These are phyloP conservation scores for Pyrus pyrifolia DNA, from an alignment of 306 rosid species.

Conservation along the genomic window DNA sequence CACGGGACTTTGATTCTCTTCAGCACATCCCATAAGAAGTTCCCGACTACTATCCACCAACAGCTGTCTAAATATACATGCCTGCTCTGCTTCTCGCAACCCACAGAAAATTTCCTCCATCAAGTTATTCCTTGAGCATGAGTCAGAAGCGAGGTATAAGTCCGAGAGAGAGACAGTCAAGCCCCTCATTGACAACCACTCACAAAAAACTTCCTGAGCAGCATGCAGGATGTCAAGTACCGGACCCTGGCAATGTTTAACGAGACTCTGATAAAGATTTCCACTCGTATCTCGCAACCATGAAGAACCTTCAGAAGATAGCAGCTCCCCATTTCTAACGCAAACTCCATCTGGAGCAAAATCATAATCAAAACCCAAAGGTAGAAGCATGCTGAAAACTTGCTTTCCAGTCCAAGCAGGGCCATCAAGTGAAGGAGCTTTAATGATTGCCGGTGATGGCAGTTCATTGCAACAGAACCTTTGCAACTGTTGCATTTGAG, in stretches of 20 bases:
- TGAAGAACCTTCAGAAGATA: slow-evolving; percentile 68
- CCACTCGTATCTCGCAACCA: slow-evolving; percentile 63
- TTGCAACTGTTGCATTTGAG: slow-evolving; percentile 79
- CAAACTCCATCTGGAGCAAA: slow-evolving; percentile 42
- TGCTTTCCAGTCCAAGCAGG: slow-evolving; percentile 81
- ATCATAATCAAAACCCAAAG: slow-evolving; percentile 49
- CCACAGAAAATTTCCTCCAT: slow-evolving; percentile 67
- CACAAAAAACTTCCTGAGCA: slow-evolving; percentile 78
- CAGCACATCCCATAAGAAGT: slow-evolving; percentile 38
- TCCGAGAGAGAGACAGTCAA: slow-evolving; percentile 89
- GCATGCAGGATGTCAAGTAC: slow-evolving; percentile 49
- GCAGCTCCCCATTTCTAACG: slow-evolving; percentile 55
- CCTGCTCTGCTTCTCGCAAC: slow-evolving; percentile 65
- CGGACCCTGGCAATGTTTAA: slow-evolving; percentile 38
- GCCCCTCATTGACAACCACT: slow-evolving; percentile 83
- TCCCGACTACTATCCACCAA: slow-evolving; percentile 44
- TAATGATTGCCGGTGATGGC: slow-evolving; percentile 46
- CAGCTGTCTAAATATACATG: slow-evolving; percentile 59
- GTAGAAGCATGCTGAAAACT: slow-evolving; percentile 73
- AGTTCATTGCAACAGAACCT: slow-evolving; percentile 42
- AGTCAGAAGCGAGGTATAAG: slow-evolving; percentile 56
- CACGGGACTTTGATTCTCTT: slow-evolving; percentile 28
- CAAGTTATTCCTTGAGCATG: slow-evolving; percentile 58
- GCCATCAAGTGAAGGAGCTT: slow-evolving; percentile 41
- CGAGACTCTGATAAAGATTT: slow-evolving; percentile 58